Evolutionary conservation across 345 rosid species (phyloP), one percentile per base, ranked within the genome.

Genomic region (Bruguiera gymnorhiza): DNA sequence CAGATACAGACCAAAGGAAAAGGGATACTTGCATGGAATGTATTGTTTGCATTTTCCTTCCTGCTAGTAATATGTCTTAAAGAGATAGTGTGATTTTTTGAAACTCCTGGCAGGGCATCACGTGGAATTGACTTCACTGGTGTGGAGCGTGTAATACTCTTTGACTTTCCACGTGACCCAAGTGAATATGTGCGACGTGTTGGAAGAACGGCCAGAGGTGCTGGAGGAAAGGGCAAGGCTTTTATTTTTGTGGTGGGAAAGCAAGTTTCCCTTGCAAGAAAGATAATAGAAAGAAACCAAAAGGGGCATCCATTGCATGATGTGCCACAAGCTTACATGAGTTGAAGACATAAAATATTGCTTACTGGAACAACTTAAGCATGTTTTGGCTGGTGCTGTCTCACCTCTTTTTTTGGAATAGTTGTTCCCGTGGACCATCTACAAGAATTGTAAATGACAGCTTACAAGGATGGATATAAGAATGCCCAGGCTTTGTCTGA

Each of bases 171-270:
- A 0, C 95, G 92, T 4, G 96, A 94, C 70, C 98, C 93, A 18
- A 94, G 98, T 50, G 97, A 94, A 81, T 91, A 91, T 11, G 97
- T 94, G 11, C 90, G 93, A 3, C 91, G 96, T 60, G 97, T 94
- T 50, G 97, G 98, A 82, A 87, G 97, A 81, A 91, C 96, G 32
- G 98, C 98, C 8, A 85, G 98, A 82, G 98, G 97, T 6, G 96
- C 92, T 1, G 83, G 86, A 73, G 95, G 98, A 75, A 85, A 65
- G 72, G 97, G 98, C 51, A 94, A 86, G 70, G 96, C 98, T 24
- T 91, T 88, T 73, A 78, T 89, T 62, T 87, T 91, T 79, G 97
- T 84, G 32, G 93, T 94, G 23, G 98, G 98, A 50, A 94, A 87
- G 83, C 97, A 91, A 85, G 96, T 94, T 75, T 71, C 84, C 1